These are phyloP conservation scores for Oryza nivara DNA, from an alignment of 176 grass and related monocot species.

Conservation along the genomic window DNA sequence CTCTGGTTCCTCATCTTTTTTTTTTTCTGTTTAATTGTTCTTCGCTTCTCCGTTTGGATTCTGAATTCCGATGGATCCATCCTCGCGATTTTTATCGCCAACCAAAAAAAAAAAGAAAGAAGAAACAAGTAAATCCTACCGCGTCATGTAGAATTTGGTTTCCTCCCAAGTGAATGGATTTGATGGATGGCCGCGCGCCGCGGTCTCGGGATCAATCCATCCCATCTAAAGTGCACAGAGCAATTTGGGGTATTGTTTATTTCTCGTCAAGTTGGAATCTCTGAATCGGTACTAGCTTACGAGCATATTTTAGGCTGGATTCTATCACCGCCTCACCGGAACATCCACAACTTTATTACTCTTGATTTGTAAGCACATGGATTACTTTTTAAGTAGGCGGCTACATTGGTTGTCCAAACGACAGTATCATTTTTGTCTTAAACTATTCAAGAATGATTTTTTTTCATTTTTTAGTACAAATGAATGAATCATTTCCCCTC, in stretches of 20 bases:
- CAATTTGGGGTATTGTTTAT: not conserved
- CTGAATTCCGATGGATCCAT: not conserved
- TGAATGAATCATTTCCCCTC: too few species aligned
- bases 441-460: not conserved
- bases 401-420: not conserved
- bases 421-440: not conserved
- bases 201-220: not conserved
- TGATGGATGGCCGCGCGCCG: not conserved
- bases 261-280: conserved; percentile 1
- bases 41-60: not conserved
- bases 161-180: not conserved
- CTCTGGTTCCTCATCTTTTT: not conserved
- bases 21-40: not conserved
- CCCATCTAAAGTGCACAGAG: not conserved
- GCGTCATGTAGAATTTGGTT: not conserved
- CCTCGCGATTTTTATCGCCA: not conserved
- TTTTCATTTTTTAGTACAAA: not conserved
- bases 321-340: not conserved
- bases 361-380: not conserved
- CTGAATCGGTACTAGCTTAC: not conserved
- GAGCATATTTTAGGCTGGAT: not conserved
- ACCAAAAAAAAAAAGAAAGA: not conserved
- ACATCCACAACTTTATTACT: not conserved
- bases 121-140: not conserved
- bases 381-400: not conserved